Base-by-base conservation (phyloP, 2,329 filamentous ascomycete genomes). In the Volutella citrinella region DNA sequence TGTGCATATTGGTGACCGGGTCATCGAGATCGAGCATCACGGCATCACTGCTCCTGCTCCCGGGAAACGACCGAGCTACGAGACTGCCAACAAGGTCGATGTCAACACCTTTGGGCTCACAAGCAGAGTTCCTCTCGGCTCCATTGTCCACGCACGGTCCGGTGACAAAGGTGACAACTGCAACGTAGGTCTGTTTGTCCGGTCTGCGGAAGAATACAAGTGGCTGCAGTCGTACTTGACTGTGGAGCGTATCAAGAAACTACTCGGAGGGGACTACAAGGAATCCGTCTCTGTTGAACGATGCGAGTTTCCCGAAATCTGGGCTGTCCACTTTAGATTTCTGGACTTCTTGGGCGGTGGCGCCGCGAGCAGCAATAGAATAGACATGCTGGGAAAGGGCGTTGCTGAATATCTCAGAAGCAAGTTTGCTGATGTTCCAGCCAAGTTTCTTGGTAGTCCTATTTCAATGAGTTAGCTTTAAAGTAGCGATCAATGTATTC, bases 161-260 rank as follows among this genome's bases (percentile, higher is more conserved):
- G 35, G 35, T 9, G 35, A 34, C 11, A 38, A 38, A 20, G 30
- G 27, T 9, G 30, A 38, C 13, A 38, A 34, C 17, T 38, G 35
- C 10, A 38, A 34, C 17, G 30, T 38, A 4, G 35, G 35, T 6
- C 21, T 40, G 12, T 36, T 22, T 6, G 28, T 36, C 7, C 25
- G 37, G 12, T 40, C 37, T 3, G 32, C 20, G 3, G 28, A 40
- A 15, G 37, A 39, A 24, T 39, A 39, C 18, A 19, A 3, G 16
- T 39, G 36, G 36, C 12, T 39, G n/a, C 32, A 39, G 13, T 28
- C 36, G n/a, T 39, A 39, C n/a, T 17, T 39, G 7, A 39, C 27
- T 2, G 24, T 39, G 6, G n/a, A 17, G n/a, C 27, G 28, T 6
- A 35, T 39, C 13, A 35, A 25, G 8, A 5, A 9, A 7, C 18